Base-by-base conservation (phyloP, 1,139 yeast genomes). In the Kodamaea alishanica region DNA sequence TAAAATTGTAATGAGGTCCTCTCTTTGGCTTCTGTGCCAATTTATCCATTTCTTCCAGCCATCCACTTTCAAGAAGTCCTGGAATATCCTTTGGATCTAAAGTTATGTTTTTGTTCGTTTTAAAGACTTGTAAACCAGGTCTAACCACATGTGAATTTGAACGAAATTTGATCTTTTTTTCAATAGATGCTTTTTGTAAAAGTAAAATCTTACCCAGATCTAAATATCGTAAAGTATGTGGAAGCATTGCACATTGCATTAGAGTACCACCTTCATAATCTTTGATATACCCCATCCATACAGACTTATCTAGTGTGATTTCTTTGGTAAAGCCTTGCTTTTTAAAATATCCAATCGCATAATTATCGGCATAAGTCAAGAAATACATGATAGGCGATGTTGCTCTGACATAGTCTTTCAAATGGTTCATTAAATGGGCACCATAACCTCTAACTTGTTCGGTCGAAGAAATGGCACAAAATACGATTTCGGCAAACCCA, bases 361-460 rank as follows among this genome's bases (percentile, higher is more conserved):
- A 92, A 63, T 92, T 92, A 68, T 92, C 99, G 3, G 99, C 99
- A 63, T 92, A 92, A 0, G 99, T 94, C 47, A 92, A 63, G 56
- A 94, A 94, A 59, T 92, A 84, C 63, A 79, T 82, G 39, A 94
- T 82, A 10, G 85, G 87, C 3, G 95, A 80, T 0, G 97, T 89
- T 22, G 92, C 85, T 50, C 90, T 73, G 32, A 92, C 97, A 58
- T 92, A 92, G 61, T 92, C 98, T 58, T 92, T 92, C 49, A 92
- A 68, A 65, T 92, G 99, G 62, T 94, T 92, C 99, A 92, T 92
- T 56, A 92, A 63, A 63, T 94, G 98, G 0, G 98, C 98, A 61
- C 99, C 99, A 56, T 92, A 94, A 28, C 98, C 99, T 47, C 96
- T 70, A 23, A 94, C 98, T 66, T 92, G 99, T 59, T 92, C 98